phyloP scores from a whole-genome alignment of 164 flowering plant genomes.

The Piper betle region DNA sequence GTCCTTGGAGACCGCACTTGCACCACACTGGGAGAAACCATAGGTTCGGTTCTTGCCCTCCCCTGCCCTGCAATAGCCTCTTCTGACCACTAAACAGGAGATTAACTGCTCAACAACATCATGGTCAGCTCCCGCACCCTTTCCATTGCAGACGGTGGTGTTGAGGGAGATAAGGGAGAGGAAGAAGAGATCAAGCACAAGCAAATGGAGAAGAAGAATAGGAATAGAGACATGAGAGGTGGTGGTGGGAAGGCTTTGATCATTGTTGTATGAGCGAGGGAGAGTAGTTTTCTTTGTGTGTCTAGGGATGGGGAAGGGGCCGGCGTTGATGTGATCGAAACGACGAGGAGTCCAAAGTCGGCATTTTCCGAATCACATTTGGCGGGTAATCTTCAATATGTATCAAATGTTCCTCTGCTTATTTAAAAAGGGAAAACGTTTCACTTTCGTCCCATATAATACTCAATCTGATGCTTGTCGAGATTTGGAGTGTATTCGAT shows the following conservation, averaged over 20 bases:
- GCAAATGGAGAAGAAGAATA: not conserved
- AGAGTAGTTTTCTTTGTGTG: not conserved
- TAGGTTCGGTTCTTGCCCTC: not conserved
- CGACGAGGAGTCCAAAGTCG: not conserved
- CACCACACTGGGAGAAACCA: conserved; percentile 3
- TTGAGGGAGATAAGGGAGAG: conserved; percentile 1
- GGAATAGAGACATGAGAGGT: not conserved
- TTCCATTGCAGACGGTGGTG: not conserved
- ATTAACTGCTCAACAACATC: not conserved
- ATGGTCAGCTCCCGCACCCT: too few species aligned
- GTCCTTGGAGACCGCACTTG: not conserved
- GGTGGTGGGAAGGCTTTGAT: not conserved
- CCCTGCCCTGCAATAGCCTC: not conserved
- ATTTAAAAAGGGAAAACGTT: too few species aligned
- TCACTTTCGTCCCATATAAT: too few species aligned
- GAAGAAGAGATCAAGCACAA: not conserved
- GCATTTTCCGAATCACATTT: not conserved
- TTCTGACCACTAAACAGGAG: not conserved
- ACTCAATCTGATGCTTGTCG: too few species aligned
- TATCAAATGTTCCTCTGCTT: too few species aligned
- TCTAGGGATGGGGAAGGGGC: not conserved
- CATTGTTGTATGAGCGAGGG: too few species aligned
- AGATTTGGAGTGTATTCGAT: too few species aligned
- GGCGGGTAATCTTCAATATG: not conserved
- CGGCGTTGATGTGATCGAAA: not conserved